Base-by-base conservation (phyloP, 768 basidiomycete genomes). In the Kondoa subrosea region DNA sequence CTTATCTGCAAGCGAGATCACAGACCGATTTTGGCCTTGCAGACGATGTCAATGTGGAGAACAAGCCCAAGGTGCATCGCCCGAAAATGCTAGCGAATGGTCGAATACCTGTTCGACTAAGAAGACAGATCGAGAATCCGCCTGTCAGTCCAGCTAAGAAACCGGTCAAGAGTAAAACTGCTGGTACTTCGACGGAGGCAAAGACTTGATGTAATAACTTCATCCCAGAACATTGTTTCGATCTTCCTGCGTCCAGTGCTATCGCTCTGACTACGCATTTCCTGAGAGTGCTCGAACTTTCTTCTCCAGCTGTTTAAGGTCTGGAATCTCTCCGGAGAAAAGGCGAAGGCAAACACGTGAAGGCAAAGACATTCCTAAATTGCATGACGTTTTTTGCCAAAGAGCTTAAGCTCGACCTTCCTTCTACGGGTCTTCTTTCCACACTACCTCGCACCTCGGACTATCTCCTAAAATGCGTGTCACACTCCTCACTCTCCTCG, bases 1-100 rank as follows among this genome's bases (percentile, higher is more conserved):
- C 69, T 17, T 69, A 57, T 31, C 34, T 69, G 3, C 26, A 56
- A 25, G 66, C 69, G 14, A 30, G 69, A 17, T 27, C 3, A 29
- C 4, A 61, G 30, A 61, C 69, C 2, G 33, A 68, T n/a, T 69
- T 40, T 34, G 69, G 56, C 3, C 58, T 69, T 1, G 60, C 27
- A 15, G 67, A 67, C 29, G 69, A 69, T 27, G 58, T n/a, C 26
- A 33, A 57, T 31, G 33, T 67, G 16, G 16, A 17, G 16, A 27
- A 63, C 29, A 63, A 63, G 26, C 27, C 33, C 61, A 63, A 63
- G 61, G 30, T 27, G 61, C 30, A 27, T 31, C 61, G 61, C 30
- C 27, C 61, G 16, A 27, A 59, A 27, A 31, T 59, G 8, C 58
- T 31, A 14, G 14, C 4, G 25, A 59, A 25, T 14, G 58, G 58